Base-by-base conservation (phyloP, 2,329 filamentous ascomycete species). In the Domatiomyces globalis region DNA sequence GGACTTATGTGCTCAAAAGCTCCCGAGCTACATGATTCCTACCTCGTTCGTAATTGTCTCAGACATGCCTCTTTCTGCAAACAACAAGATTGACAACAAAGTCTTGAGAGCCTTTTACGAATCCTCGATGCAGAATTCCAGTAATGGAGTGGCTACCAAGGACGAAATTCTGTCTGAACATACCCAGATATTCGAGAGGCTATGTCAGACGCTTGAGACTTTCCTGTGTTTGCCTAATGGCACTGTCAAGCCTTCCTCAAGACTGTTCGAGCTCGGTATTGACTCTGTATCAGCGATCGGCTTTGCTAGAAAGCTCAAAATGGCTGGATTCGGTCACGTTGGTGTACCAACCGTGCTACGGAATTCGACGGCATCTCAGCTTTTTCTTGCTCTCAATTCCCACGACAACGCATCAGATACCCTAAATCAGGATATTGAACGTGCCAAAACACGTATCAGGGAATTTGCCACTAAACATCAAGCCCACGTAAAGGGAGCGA, bases 11-110 rank as follows among this genome's bases (percentile, higher is more conserved):
- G 76, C 77, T 33, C 71, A 77, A 1, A 79, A 73, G 19, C 74
- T 95, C 2, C 85, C 89, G 0, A 77, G 76, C 0, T 95, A 95
- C 64, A 95, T 95, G 89, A 78, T 95, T 1, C 90, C 89, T 0
- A 89, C 87, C 0, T 86, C 92, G 61, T 80, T 94, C 53, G 71
- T 95, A 20, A 77, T 77, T 2, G 68, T 95, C 6, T 75, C 80
- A 0, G 74, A 71, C 6, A 80, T 95, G 50, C 89, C 89, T 0
- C 72, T 95, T 0, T 94, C 87, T 1, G 72, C 85, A 5, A 95
- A 95, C 65, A 95, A 95, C 67, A 95, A 95, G 63, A 83, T 84
- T 0, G 88, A 95, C 60, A 73, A 75, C 5, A 90, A 84, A 61
- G 72, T 74, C 36, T 68, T 95, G 2, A 82, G 77, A 52, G 66